These are phyloP conservation scores for Fagopyrum esculentum DNA, from an alignment of 148 eudicot genomes.

Conservation along the genomic window DNA sequence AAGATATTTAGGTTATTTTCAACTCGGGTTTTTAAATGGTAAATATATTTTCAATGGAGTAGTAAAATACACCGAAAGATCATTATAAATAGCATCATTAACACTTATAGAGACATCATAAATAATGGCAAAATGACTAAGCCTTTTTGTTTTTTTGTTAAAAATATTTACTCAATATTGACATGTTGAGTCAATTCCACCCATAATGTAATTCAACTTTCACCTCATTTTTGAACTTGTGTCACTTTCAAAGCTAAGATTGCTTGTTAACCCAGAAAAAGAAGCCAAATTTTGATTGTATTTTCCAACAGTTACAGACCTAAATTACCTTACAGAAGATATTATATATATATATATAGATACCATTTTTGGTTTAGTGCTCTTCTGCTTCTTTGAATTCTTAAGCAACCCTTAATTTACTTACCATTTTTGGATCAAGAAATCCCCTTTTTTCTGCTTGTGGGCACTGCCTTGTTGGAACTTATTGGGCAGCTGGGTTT, in stretches of 20 bases:
- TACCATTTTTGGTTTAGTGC: neutral
- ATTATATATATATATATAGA: too few relatives aligned
- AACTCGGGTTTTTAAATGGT: too few relatives aligned
- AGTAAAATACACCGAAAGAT: too few relatives aligned
- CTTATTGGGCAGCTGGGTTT: neutral
- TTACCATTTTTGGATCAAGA: neutral
- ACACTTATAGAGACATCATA: too few relatives aligned
- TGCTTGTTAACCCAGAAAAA: constrained; percentile 1
- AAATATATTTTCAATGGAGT: too few relatives aligned
- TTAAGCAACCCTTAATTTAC: neutral
- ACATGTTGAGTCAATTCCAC: neutral
- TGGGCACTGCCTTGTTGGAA: neutral
- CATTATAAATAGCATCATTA: too few relatives aligned
- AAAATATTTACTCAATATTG: neutral
- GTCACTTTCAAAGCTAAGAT: neutral
- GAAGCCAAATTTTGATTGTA: neutral
- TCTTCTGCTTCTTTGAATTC: neutral
- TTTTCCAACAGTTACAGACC: neutral
- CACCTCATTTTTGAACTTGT: neutral
- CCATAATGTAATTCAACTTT: neutral
- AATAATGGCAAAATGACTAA: too few relatives aligned
- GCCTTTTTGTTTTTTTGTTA: neutral
- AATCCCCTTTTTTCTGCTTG: neutral
- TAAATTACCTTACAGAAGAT: neutral
- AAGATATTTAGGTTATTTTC: too few relatives aligned